Percentiles rank a stretch among this genome's conserved stretches.
phyloP scores from a whole-genome alignment of 2,329 filamentous ascomycete species.

The Scedosporium apiospermum region DNA sequence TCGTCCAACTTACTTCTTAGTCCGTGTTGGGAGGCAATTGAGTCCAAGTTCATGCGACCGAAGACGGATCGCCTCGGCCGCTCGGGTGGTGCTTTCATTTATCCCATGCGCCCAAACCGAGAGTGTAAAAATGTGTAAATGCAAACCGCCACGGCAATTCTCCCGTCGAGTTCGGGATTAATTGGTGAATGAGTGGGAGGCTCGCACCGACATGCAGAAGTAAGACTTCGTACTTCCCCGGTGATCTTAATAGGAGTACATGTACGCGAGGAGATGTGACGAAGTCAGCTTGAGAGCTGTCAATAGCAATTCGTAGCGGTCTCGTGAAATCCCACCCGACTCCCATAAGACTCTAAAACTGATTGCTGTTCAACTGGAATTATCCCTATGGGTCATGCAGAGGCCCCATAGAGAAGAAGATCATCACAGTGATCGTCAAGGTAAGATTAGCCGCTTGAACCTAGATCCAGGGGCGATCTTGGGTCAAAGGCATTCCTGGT shows the following conservation, averaged over 20 bases:
- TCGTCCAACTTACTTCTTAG: too few species aligned
- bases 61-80: not conserved
- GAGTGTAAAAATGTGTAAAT: not conserved
- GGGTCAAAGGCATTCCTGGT: not conserved
- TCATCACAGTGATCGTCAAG: not conserved
- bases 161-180: not conserved
- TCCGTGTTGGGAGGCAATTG: conserved; percentile 14
- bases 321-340: too few species aligned
- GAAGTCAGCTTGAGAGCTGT: not conserved
- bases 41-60: not conserved
- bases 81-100: not conserved
- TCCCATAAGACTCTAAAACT: too few species aligned
- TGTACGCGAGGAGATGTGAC: not conserved
- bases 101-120: not conserved
- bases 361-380: too few species aligned
- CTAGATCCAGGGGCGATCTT: not conserved
- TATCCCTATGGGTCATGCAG: not conserved
- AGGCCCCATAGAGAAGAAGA: not conserved
- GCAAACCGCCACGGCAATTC: not conserved
- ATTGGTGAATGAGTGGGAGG: not conserved
- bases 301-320: too few species aligned
- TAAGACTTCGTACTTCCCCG: not conserved
- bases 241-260: not conserved
- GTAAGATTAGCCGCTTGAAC: not conserved
- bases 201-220: not conserved